Conservation (phyloP, 805 yeast species). For the Candida wancherniae region DNA sequence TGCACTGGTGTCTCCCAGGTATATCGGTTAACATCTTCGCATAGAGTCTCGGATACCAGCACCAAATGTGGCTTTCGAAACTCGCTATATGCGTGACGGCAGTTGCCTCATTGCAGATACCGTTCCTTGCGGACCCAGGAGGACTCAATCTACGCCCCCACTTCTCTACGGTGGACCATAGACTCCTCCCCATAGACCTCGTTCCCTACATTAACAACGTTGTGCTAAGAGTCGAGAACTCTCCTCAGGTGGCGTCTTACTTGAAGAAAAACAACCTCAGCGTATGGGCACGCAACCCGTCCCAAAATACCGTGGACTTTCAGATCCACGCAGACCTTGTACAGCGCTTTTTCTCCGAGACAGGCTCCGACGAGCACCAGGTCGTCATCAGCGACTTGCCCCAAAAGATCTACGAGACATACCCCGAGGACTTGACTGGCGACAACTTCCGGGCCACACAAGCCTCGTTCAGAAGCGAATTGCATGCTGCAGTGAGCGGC, state of each 20-base stretch:
- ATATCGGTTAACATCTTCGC: too few relatives aligned
- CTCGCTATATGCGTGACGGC: constrained; percentile 4
- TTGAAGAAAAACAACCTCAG: constrained; percentile 16
- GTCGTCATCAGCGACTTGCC: constrained; percentile 54
- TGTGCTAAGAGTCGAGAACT: constrained; percentile 42
- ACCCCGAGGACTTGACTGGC: constrained; percentile 28
- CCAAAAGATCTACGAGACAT: constrained; percentile 52
- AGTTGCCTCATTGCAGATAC: constrained; percentile 11
- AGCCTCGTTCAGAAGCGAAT: constrained; percentile 3
- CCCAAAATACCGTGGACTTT: constrained; percentile 46
- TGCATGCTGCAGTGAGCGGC: constrained; percentile 1
- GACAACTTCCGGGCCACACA: constrained; percentile 45
- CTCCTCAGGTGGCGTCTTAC: constrained; percentile 14
- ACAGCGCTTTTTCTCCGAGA: constrained; percentile 13
- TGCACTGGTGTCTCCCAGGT: background rate
- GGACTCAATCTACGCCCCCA: constrained; percentile 25
- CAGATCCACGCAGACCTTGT: constrained; percentile 18
- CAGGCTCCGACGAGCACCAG: constrained; percentile 23
- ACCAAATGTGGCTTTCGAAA: constrained; percentile 4
- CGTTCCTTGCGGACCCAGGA: constrained; percentile 8
- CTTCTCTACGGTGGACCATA: constrained; percentile 23
- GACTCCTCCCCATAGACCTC: constrained; percentile 38
- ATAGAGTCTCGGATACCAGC: too few relatives aligned
- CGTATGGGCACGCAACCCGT: constrained; percentile 47
- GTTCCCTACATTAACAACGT: constrained; percentile 36